These are phyloP conservation scores for Vitis hybrid DNA, from an alignment of 177 flowering plant genomes.

Conservation along the genomic window DNA sequence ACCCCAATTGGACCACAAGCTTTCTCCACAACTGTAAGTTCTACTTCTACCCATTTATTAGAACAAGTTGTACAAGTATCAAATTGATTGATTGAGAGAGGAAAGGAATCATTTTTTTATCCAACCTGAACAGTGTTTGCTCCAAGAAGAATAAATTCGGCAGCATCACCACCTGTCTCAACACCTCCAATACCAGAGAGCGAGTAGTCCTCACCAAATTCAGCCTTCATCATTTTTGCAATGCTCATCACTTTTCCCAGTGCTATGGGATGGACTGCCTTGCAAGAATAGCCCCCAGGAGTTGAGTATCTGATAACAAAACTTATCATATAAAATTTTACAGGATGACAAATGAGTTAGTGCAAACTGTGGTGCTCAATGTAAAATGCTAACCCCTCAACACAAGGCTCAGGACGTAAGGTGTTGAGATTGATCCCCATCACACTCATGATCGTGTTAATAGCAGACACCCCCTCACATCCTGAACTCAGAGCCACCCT, in stretches of 20 bases:
- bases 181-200: slow-evolving; percentile 99
- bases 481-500: slow-evolving; percentile 79
- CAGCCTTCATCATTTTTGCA: slow-evolving; percentile 90
- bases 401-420: slow-evolving; percentile 96
- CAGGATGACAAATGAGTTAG: not conserved
- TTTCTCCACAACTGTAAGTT: too few species aligned
- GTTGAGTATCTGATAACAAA: slow-evolving; percentile 75
- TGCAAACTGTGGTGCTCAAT: slow-evolving; percentile 1
- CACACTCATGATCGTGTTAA: slow-evolving; percentile 96
- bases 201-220: slow-evolving; percentile 63
- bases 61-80: not conserved
- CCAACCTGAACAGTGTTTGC: slow-evolving; percentile 94
- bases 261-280: slow-evolving; percentile 99
- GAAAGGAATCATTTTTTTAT: not conserved
- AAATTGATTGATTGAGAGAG: not conserved
- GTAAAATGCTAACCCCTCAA: slow-evolving; percentile 75
- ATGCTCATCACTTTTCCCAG: slow-evolving; percentile 94
- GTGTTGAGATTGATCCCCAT: slow-evolving; percentile 94
- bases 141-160: slow-evolving; percentile 96
- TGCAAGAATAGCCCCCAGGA: slow-evolving; percentile 95
- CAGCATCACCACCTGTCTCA: slow-evolving; percentile 95
- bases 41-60: not conserved
- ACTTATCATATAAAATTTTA: not conserved
- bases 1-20: too few species aligned
- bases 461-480: slow-evolving; percentile 92